A percentile compares a stretch with the other conserved stretches of the same genome.
Evolutionary conservation across 2,329 filamentous ascomycete genomes (phyloP).

Genomic region (Colletotrichum plurivorum): DNA sequence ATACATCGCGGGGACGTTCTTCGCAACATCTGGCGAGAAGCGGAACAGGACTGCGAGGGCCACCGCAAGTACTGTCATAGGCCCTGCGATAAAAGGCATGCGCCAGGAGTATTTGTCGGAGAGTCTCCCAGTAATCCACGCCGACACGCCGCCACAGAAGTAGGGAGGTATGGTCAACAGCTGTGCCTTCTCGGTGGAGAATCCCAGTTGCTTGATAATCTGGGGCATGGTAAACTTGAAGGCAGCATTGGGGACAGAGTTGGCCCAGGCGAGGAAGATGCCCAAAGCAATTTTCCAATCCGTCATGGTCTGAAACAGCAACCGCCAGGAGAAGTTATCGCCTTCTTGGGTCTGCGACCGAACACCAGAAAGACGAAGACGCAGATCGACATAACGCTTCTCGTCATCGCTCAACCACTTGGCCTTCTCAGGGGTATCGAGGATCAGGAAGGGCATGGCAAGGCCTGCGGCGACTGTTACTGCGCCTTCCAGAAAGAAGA

Average conservation of each 20-base stretch:
- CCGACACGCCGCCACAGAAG: slow-evolving; percentile 47
- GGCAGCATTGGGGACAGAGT: slow-evolving; percentile 52
- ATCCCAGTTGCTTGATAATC: slow-evolving; percentile 58
- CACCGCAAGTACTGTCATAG: slow-evolving; percentile 48
- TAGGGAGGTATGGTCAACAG: slow-evolving; percentile 54
- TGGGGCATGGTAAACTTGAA: slow-evolving; percentile 50
- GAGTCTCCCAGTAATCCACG: slow-evolving; percentile 47
- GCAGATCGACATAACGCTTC: slow-evolving; percentile 47
- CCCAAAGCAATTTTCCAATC: slow-evolving; percentile 61
- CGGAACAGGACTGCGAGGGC: slow-evolving; percentile 52
- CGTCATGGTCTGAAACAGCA: slow-evolving; percentile 50
- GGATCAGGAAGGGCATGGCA: slow-evolving; percentile 50
- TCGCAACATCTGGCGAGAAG: slow-evolving; percentile 50
- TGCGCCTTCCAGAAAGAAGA: slow-evolving; percentile 57
- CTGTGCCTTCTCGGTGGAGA: slow-evolving; percentile 48
- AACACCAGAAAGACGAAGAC: background rate
- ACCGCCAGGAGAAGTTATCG: slow-evolving; percentile 47
- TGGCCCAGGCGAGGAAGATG: slow-evolving; percentile 56
- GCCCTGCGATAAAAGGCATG: slow-evolving; percentile 54
- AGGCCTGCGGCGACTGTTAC: slow-evolving; percentile 57
- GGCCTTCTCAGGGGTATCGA: slow-evolving; percentile 49
- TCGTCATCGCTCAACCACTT: slow-evolving; percentile 55
- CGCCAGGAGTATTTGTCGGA: slow-evolving; percentile 54
- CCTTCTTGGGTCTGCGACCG: slow-evolving; percentile 32
- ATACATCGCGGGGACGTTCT: slow-evolving; percentile 50